Percentiles rank a stretch among this genome's conserved stretches.
These are phyloP conservation scores for Mycosphaerella sp. DNA, from an alignment of 2,329 filamentous ascomycete genomes.

Conservation along the genomic window DNA sequence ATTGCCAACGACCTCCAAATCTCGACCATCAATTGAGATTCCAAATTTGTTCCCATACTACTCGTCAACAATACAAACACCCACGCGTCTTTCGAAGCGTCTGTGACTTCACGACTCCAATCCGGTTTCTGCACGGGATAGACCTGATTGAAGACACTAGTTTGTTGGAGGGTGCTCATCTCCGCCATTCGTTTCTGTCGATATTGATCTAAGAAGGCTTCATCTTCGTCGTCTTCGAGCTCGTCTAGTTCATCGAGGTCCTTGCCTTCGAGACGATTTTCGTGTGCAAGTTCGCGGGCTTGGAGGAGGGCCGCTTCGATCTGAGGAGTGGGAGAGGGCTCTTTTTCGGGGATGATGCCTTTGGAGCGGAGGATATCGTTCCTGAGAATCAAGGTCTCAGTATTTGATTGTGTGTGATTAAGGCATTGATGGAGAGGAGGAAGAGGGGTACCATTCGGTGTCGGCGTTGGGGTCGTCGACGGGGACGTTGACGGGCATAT, in stretches of 20 bases:
- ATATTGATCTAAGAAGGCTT: slow-evolving; percentile 82
- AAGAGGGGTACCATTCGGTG: slow-evolving; percentile 74
- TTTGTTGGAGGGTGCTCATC: slow-evolving; percentile 65
- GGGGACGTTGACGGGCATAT: slow-evolving; percentile 66
- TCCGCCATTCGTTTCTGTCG: slow-evolving; percentile 81
- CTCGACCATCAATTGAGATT: slow-evolving; percentile 76
- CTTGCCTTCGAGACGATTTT: slow-evolving; percentile 89
- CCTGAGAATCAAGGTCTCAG: slow-evolving; percentile 48
- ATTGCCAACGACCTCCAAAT: slow-evolving; percentile 77
- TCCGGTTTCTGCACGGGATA: slow-evolving; percentile 94
- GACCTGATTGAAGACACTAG: slow-evolving; percentile 78
- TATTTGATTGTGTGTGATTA: slow-evolving; percentile 10
- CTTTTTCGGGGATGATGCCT: slow-evolving; percentile 95
- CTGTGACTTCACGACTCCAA: slow-evolving; percentile 84
- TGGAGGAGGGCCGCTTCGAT: slow-evolving; percentile 91
- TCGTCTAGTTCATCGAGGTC: slow-evolving; percentile 90
- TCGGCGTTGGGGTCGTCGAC: slow-evolving; percentile 95
- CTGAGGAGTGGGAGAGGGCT: slow-evolving; percentile 87
- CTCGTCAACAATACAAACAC: slow-evolving; percentile 77
- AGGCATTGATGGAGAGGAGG: slow-evolving; percentile 5
- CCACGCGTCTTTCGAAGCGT: slow-evolving; percentile 65
- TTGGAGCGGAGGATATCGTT: slow-evolving; percentile 98
- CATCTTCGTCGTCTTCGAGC: slow-evolving; percentile 92
- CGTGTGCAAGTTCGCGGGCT: slow-evolving; percentile 75
- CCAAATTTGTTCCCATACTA: slow-evolving; percentile 69